These are phyloP conservation scores for Exutisphaerella laricina DNA, from an alignment of 2,329 filamentous ascomycete species.

Conservation along the genomic window DNA sequence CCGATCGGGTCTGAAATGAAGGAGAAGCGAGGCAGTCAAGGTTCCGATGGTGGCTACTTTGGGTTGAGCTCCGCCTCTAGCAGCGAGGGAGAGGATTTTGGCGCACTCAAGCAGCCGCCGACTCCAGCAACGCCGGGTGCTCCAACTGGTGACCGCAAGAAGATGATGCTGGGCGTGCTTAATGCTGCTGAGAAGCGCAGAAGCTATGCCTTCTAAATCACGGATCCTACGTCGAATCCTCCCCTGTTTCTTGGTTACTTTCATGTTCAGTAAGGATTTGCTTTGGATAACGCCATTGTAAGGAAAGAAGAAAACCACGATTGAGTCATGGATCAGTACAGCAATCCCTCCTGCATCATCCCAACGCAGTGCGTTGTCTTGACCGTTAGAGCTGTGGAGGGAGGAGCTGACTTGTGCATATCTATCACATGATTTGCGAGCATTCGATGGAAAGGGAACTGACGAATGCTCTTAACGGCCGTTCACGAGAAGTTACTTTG, in stretches of 20 bases:
- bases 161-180: slow-evolving; percentile 81
- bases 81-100: slow-evolving; percentile 50
- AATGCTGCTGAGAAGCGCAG: slow-evolving; percentile 87
- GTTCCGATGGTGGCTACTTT: slow-evolving; percentile 33
- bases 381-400: not conserved
- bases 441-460: not conserved
- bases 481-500: slow-evolving; percentile 5
- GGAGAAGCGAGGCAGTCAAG: slow-evolving; percentile 34
- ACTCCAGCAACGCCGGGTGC: slow-evolving; percentile 65
- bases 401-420: slow-evolving; percentile 12
- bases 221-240: not conserved
- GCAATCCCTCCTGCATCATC: no score
- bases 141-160: slow-evolving; percentile 64
- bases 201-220: slow-evolving; percentile 53
- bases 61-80: slow-evolving; percentile 63
- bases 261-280: not conserved
- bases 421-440: slow-evolving; percentile 1
- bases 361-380: slow-evolving; percentile 8
- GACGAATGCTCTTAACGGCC: slow-evolving; percentile 11
- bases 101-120: slow-evolving; percentile 33
- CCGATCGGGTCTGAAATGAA: slow-evolving; percentile 37
- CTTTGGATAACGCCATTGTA: slow-evolving; percentile 3
- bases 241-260: not conserved
- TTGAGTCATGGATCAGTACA: no score
- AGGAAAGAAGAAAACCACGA: no score